Base-by-base conservation (phyloP, 495 filamentous ascomycete genomes). In the Aspergillus olivimuriae region DNA sequence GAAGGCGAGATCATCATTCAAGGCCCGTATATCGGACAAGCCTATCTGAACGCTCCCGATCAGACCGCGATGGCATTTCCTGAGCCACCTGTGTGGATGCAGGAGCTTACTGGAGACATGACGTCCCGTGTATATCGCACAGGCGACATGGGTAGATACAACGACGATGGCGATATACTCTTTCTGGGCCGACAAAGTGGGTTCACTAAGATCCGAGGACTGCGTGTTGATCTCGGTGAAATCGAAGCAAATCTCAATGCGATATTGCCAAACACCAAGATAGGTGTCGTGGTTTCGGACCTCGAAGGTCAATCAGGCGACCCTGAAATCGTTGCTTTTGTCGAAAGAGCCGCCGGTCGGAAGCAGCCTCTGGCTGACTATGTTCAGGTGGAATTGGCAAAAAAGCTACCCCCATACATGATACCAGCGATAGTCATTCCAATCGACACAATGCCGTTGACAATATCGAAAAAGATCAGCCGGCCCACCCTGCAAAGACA, bases 161-260 rank as follows among this genome's bases (percentile, higher is more conserved):
- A 37, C 4, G 16, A n/a, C 8, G 51, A 69, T 41, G 67, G 69
- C 2, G 55, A 47, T 12, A 51, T 73, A 11, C 58, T 63, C n/a
- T 60, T 66, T 39, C 8, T 67, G 12, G 63, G 69, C 28, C 54
- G 72, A 35, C 49, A 52, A 21, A 63, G 69, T 39, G 51, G 52
- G 23, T 69, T 70, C 43, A 46, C 74, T 43, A 75, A 74, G 53
- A 60, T 73, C 32, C 38, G 45, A 9, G 45, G 45, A 15, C 58
- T 69, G 31, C 52, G 70, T 11, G 51, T 75, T 16, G 69, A 74
- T 39, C 55, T 68, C 9, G 63, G 57, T 2, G 70, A 74, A 36
- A 47, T 72, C 9, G 62, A 66, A 36, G 30, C 33, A 15, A 37
- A 26, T 10, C 32, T 58, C 7, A 19, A 14, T 9, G n/a, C 14